Percentiles rank a stretch among this genome's conserved stretches.
phyloP scores from a whole-genome alignment of 805 yeast genomes.

The Barnettozyma pratensis region DNA sequence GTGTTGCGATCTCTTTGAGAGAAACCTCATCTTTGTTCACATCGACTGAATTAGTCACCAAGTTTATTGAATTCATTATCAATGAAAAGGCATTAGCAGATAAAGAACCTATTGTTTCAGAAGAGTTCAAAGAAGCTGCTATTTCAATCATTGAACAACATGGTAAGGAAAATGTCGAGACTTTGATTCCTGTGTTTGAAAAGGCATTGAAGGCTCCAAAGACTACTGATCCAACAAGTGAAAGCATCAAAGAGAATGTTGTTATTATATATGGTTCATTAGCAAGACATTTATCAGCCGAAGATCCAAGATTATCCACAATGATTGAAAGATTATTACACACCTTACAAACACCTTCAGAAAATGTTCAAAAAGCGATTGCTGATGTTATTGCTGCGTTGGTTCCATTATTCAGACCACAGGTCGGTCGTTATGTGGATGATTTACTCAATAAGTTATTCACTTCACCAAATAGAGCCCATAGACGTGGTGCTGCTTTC shows the following conservation, averaged over 20 bases:
- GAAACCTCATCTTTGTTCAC: conserved; percentile 43
- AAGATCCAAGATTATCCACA: conserved; percentile 59
- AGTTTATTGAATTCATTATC: conserved; percentile 59
- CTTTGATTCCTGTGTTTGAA: conserved; percentile 79
- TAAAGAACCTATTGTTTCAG: conserved; percentile 63
- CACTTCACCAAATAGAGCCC: conserved; percentile 37
- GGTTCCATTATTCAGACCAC: conserved; percentile 49
- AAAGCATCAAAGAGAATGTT: conserved; percentile 67
- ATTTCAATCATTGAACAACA: conserved; percentile 59
- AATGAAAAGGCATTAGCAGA: conserved; percentile 69
- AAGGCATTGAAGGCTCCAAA: conserved; percentile 45
- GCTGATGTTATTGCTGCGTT: conserved; percentile 84
- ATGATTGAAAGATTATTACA: conserved; percentile 66
- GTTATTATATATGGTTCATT: conserved; percentile 87
- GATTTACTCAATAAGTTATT: conserved; percentile 56
- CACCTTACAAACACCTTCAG: conserved; percentile 83
- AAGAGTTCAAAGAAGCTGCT: conserved; percentile 88
- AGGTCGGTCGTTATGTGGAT: conserved; percentile 52
- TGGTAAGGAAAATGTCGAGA: conserved; percentile 66
- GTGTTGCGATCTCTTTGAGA: conserved; percentile 65
- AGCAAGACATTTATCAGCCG: conserved; percentile 71
- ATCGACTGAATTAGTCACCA: conserved; percentile 37
- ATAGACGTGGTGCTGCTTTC: conserved; percentile 89
- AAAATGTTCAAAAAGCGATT: conserved; percentile 83
- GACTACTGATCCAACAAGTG: conserved; percentile 45